These are phyloP conservation scores for Stylosanthes scabra DNA, from an alignment of 331 rosid genomes.

Conservation along the genomic window DNA sequence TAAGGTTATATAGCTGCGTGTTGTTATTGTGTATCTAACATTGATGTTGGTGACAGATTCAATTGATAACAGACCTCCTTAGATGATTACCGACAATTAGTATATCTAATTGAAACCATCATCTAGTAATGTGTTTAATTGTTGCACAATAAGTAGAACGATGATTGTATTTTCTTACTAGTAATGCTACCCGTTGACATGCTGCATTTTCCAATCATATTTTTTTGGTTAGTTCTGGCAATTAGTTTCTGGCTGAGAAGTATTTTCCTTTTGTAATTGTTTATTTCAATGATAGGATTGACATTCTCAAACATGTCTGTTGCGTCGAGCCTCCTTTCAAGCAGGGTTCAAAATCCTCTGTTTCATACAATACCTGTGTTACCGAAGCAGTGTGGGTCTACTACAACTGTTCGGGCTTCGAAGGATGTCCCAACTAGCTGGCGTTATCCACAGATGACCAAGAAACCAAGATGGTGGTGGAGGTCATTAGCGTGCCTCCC, in stretches of 20 bases:
- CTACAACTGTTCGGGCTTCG: slow-evolving; percentile 61
- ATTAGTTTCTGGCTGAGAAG: too few species aligned
- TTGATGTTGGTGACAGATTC: neutral
- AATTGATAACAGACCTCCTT: neutral
- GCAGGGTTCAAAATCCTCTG: slow-evolving; percentile 62
- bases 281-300: slow-evolving; percentile 47
- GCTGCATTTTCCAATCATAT: too few species aligned
- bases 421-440: slow-evolving; percentile 81
- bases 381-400: slow-evolving; percentile 43
- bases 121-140: neutral
- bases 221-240: too few species aligned
- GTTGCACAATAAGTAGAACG: neutral
- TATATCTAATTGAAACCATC: neutral
- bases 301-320: slow-evolving; percentile 55
- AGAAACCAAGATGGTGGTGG: slow-evolving; percentile 97
- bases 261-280: neutral
- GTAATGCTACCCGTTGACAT: too few species aligned
- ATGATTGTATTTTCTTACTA: neutral
- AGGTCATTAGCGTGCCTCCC: slow-evolving; percentile 91
- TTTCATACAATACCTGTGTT: slow-evolving; percentile 56
- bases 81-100: neutral
- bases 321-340: slow-evolving; percentile 57
- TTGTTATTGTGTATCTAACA: neutral
- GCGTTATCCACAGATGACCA: slow-evolving; percentile 93
- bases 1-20: neutral